Evolutionary conservation across 2,329 filamentous ascomycete genomes (phyloP).

Genomic region (Pezicula radicicola): DNA sequence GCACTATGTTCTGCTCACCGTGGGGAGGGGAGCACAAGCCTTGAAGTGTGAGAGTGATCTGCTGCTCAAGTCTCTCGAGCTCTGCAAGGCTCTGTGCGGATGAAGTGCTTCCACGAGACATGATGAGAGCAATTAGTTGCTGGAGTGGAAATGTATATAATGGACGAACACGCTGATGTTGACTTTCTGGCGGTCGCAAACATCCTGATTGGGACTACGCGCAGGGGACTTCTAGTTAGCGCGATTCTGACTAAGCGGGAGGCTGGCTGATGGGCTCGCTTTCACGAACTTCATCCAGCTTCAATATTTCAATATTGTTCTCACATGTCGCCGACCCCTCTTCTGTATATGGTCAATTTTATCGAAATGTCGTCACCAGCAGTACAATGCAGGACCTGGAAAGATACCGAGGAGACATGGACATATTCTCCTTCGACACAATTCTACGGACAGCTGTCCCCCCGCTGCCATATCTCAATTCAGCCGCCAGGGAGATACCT

Average conservation of each 20-base stretch:
- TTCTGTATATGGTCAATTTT: too few species aligned
- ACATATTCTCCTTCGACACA: too few species aligned
- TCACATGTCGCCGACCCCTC: too few species aligned
- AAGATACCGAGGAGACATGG: too few species aligned
- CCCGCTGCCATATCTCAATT: too few species aligned
- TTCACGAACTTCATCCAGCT: too few species aligned
- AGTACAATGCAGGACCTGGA: too few species aligned
- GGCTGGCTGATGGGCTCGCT: too few species aligned
- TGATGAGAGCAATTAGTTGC: constrained; percentile 4
- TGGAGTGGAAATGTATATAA: neutral
- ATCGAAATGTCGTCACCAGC: too few species aligned
- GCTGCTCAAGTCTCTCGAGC: constrained; percentile 92
- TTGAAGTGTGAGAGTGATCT: constrained; percentile 93
- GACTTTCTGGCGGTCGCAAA: neutral
- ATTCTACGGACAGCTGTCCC: too few species aligned
- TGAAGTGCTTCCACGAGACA: constrained; percentile 30
- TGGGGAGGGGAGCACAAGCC: constrained; percentile 43
- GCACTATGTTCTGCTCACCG: constrained; percentile 1
- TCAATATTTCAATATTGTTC: too few species aligned
- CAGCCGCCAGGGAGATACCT: too few species aligned
- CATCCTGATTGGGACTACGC: neutral
- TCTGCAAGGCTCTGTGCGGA: constrained; percentile 70
- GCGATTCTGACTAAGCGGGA: neutral
- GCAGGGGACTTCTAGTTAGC: neutral
- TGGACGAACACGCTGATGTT: neutral